Base-by-base conservation (phyloP, 371 early-diverging fungal genomes). In the Mortierella sp. region DNA sequence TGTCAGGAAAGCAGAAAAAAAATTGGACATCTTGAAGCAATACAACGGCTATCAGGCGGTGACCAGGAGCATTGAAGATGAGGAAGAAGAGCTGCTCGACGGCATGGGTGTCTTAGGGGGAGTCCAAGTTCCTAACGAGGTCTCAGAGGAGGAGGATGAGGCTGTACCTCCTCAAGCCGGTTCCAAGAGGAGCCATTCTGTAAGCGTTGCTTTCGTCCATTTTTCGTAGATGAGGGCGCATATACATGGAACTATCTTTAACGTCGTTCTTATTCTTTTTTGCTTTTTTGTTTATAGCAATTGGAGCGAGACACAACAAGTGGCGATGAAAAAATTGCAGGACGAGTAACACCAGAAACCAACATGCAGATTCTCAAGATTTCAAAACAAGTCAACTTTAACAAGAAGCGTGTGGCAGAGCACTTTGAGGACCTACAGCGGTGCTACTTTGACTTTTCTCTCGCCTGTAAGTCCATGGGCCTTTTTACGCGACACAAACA, bases 381-480 rank as follows among this genome's bases (percentile, higher is more conserved):
- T 69, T 76, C 74, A 6, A 76, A 77, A 14, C 74, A 77, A 24
- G 71, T 80, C 61, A 78, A 76, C 46, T 44, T 79, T 57, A 88
- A 90, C 69, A 88, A 88, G 48, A 83, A 84, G 26, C 87, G 91
- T 10, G 87, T 95, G 2, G 88, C 91, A 13, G 88, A 90, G 19
- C 95, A 96, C 74, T 95, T 96, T 79, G 85, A 90, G 40, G 96
- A 96, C 79, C 79, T 97, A 3, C 92, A 94, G 73, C 87, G 91
- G 21, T 88, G 90, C 61, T 97, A 97, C 86, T 92, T 94, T 76
- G 87, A 80, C 64, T 74, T 82, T 54, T 82, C 82, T 28, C 84
- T 75, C 24, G 75, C 69, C 73, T 72, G 80, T 82, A 85, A 77
- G 87, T 85, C 48, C 13, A 43, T 61, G 5, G 37, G 8, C 51